Evolutionary conservation across 2,329 filamentous ascomycete species (phyloP), one percentile per base, ranked within the genome.

Genomic region (Alternaria longipes): DNA sequence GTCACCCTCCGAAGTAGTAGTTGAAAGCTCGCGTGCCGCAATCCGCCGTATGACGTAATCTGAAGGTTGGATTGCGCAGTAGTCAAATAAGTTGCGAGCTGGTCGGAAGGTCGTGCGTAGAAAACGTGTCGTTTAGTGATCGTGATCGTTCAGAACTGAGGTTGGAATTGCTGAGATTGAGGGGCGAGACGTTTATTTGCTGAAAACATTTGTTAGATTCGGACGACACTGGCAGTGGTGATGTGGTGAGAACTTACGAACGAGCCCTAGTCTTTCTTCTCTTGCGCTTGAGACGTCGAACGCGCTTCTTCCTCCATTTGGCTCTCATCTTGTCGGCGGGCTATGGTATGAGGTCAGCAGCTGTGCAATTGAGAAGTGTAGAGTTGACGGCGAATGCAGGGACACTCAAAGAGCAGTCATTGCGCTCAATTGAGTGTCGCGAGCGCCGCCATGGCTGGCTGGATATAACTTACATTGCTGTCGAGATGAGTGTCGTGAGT

Each of bases 281-380:
- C 94, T 99, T 99, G 83, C 94, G 91, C 91, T 98, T 98, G 84
- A 99, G 93, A 85, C 95, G 91, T 81, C 95, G 89, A 86, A 97
- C 94, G 84, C 95, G 90, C 94, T 99, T 99, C 92, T 99, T 99
- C 89, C 94, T 95, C 95, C 95, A 98, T 89, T 98, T 98, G 82
- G 93, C 94, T 95, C 94, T 90, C 89, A 90, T 90, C 82, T 82
- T 84, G 82, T 81, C 78, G 76, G 78, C 75, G 74, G 71, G 68
- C 68, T 75, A 64, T 69, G 49, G 61, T 66, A 61, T 68, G 64
- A 71, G 62, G 72, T 78, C 63, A 78, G 76, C 56, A 62, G 52
- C 56, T 66, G 64, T 66, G 64, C 61, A 58, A 38, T 63, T 52
- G 54, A 64, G 51, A 38, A 52, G 40, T 63, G 58, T 50, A 62